Percentiles rank a stretch among this genome's conserved stretches.
Conservation (phyloP, 2,329 filamentous ascomycete species). For the Lecanoromycetidae sp. region DNA sequence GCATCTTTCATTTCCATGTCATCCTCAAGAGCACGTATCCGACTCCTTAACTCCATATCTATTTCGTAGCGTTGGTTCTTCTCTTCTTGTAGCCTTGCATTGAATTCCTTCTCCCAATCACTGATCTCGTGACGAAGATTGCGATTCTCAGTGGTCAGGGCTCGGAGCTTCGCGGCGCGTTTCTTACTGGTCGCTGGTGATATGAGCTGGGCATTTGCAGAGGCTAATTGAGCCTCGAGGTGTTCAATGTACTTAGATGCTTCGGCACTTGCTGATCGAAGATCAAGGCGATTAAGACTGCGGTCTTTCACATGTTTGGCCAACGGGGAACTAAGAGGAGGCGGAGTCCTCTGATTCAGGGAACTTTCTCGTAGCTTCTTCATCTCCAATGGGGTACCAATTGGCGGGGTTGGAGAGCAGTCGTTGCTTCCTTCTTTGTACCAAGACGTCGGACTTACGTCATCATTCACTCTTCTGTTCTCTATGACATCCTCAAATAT, state of each 20-base stretch:
- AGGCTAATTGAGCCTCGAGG: conserved; percentile 35
- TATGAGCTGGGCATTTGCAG: conserved; percentile 30
- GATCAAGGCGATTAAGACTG: conserved; percentile 7
- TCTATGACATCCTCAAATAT: conserved; percentile 19
- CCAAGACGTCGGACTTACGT: conserved; percentile 15
- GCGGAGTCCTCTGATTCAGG: conserved; percentile 19
- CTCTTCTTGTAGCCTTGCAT: conserved; percentile 26
- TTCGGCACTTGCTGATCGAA: conserved; percentile 30
- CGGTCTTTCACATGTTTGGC: conserved; percentile 15
- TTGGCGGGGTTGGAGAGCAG: conserved; percentile 16
- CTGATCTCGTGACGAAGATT: conserved; percentile 26
- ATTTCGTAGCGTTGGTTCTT: conserved; percentile 23
- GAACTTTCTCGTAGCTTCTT: conserved; percentile 23
- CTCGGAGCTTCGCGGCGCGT: conserved; percentile 28
- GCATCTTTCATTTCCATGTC: conserved; percentile 22
- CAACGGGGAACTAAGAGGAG: conserved; percentile 19
- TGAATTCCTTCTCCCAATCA: conserved; percentile 28
- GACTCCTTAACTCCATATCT: conserved; percentile 23
- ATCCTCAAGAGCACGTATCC: conserved; percentile 21
- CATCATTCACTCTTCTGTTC: conserved; percentile 12
- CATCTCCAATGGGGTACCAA: conserved; percentile 13
- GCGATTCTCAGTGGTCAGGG: conserved; percentile 25
- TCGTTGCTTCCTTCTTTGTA: conserved; percentile 16
- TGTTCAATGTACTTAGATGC: conserved; percentile 38
- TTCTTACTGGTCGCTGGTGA: conserved; percentile 30